Evolutionary conservation across 345 rosid species (phyloP), one percentile per base, ranked within the genome.

Genomic region (Pelargonium nanum): DNA sequence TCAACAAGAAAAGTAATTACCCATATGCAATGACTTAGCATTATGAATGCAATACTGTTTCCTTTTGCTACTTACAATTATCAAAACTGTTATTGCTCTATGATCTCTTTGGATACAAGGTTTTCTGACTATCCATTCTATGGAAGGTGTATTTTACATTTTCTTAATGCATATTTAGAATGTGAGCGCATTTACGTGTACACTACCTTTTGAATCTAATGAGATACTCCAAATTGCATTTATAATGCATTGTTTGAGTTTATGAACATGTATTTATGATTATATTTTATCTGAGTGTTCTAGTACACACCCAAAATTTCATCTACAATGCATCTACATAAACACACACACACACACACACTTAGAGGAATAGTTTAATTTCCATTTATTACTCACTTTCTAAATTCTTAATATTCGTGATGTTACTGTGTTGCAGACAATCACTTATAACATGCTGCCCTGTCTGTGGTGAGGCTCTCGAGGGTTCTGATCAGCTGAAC

Each of bases 1-100:
- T 75, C 95, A 92, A 72, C 96, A 89, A 58, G 95, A 89, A 76
- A 68, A 77, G 98, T 92, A 92, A 83, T 68, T 66, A 57, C 65
- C 55, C 22, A 45, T 22, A 58, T 60, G 60, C 28, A 51, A 61
- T 48, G 24, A n/a, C 25, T 62, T 34, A 55, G 51, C 54, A 24
- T 50, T 63, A 32, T 45, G 1, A 7, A 61, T 69, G 32, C 40
- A 20, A 19, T 24, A 30, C 53, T 20, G 40, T 26, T 28, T 28
- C 53, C 17, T 40, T 59, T 58, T 59, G 12, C 2, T 6, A 20
- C 22, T 20, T n/a, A n/a, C n/a, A 22, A 10, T 12, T 7, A 12
- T 32, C 7, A 17, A 32, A 8, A 26, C 1, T 26, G 28, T 9
- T 28, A 56, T 56, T 56, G 59, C 59, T 16, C 20, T 26, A 22